These are phyloP conservation scores for Rhododendron kiyosumense DNA, from an alignment of 148 eudicot genomes.

Conservation along the genomic window DNA sequence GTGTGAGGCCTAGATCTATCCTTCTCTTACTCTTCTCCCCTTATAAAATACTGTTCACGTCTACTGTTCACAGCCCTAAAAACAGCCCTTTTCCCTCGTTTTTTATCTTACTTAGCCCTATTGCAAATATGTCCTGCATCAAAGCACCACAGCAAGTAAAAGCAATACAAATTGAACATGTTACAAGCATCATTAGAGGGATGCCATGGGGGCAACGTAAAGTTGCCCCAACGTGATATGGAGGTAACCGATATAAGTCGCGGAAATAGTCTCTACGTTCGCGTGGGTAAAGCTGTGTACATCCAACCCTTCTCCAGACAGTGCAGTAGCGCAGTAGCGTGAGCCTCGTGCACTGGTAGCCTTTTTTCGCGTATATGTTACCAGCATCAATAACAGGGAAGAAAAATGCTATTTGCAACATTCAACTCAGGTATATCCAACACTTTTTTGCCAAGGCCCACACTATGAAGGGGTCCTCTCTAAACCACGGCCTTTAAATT, in stretches of 20 bases:
- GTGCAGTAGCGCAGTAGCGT: not conserved
- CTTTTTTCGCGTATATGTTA: not conserved
- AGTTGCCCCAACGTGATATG: not conserved
- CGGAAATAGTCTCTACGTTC: not conserved
- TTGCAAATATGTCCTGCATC: too few species aligned
- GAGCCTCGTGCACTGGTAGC: not conserved
- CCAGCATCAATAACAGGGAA: not conserved
- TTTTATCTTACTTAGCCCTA: too few species aligned
- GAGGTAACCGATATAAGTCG: not conserved
- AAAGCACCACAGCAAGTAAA: not conserved
- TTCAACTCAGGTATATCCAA: not conserved
- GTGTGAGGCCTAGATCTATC: too few species aligned
- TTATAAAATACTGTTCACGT: too few species aligned
- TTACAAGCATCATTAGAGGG: not conserved
- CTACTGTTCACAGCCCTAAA: too few species aligned
- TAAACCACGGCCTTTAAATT: not conserved
- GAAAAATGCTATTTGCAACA: not conserved
- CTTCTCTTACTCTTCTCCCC: too few species aligned
- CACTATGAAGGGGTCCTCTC: not conserved
- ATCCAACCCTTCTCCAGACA: not conserved
- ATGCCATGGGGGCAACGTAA: not conserved
- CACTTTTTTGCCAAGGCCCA: not conserved
- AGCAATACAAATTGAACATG: not conserved
- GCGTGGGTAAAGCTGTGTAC: not conserved
- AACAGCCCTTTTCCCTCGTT: too few species aligned